Conservation (phyloP, 2,329 filamentous ascomycete species). For the Teratosphaeria pseudoeucalypti region DNA sequence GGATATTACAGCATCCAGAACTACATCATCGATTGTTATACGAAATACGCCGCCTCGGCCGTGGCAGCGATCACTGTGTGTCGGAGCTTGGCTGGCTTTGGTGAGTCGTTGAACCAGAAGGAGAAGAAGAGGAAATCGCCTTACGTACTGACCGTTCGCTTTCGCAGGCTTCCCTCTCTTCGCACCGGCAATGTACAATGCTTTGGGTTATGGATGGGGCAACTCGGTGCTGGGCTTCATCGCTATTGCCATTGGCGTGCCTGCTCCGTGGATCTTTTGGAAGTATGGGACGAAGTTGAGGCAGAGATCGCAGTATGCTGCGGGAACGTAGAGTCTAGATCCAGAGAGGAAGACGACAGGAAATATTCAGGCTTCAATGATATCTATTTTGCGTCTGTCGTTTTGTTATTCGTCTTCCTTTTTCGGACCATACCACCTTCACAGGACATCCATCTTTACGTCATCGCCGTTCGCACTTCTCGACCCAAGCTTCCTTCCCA, state of each 20-base stretch:
- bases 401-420: not conserved
- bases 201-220: conserved; percentile 38
- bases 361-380: not conserved
- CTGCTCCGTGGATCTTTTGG: conserved; percentile 35
- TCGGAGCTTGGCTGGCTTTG: conserved; percentile 44
- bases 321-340: conserved; percentile 2
- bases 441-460: not conserved
- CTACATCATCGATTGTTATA: conserved; percentile 48
- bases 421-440: not conserved
- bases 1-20: conserved; percentile 43
- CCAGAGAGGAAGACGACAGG: not conserved
- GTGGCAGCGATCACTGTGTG: conserved; percentile 44
- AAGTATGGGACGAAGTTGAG: conserved; percentile 25
- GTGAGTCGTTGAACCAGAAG: not conserved
- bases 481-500: not conserved
- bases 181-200: conserved; percentile 39
- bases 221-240: conserved; percentile 45
- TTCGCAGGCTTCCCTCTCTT: conserved; percentile 44
- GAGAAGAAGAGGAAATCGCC: no score
- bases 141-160: not conserved
- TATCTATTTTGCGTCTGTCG: not conserved
- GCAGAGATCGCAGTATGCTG: conserved; percentile 17
- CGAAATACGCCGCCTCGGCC: conserved; percentile 35
- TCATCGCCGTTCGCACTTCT: not conserved
- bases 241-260: conserved; percentile 39